phyloP scores from a whole-genome alignment of 768 basidiomycete genomes.

The Collybia sp. region DNA sequence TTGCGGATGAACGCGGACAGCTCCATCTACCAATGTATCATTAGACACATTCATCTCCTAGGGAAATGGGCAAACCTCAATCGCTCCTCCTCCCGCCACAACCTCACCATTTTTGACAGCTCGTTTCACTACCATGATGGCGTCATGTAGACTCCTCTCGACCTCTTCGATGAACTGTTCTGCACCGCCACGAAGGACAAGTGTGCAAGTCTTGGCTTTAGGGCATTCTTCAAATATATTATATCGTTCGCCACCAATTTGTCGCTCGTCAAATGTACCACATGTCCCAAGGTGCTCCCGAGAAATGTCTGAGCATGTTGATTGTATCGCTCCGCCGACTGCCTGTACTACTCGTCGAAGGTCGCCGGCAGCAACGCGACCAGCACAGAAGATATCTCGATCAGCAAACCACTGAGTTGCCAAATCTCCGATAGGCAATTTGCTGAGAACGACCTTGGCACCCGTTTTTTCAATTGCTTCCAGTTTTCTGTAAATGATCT shows the following conservation, averaged over 20 bases:
- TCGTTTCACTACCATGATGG: conserved; percentile 99
- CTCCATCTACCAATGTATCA: conserved; percentile 71
- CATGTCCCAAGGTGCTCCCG: conserved; percentile 93
- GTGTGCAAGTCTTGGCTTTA: conserved; percentile 92
- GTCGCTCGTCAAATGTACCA: conserved; percentile 86
- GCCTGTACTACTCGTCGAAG: conserved; percentile 93
- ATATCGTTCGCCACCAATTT: conserved; percentile 95
- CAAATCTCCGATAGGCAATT: conserved; percentile 96
- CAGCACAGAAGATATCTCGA: conserved; percentile 97
- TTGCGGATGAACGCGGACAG: conserved; percentile 91
- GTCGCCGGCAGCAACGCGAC: conserved; percentile 87
- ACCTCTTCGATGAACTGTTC: conserved; percentile 99
- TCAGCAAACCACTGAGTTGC: conserved; percentile 99
- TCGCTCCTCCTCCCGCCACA: conserved; percentile 96
- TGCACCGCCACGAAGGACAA: conserved; percentile 91
- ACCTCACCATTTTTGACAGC: conserved; percentile 94
- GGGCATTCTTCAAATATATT: conserved; percentile 94
- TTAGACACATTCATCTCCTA: neutral
- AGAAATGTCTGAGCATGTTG: conserved; percentile 89
- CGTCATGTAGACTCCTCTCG: conserved; percentile 95
- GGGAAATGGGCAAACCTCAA: conserved; percentile 58
- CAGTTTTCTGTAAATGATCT: conserved; percentile 97
- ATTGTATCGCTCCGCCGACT: conserved; percentile 91
- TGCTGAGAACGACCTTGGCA: conserved; percentile 95
- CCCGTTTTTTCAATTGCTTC: conserved; percentile 95